phyloP scores from a whole-genome alignment of 139 green algal species.

The Bryopsis sp. region DNA sequence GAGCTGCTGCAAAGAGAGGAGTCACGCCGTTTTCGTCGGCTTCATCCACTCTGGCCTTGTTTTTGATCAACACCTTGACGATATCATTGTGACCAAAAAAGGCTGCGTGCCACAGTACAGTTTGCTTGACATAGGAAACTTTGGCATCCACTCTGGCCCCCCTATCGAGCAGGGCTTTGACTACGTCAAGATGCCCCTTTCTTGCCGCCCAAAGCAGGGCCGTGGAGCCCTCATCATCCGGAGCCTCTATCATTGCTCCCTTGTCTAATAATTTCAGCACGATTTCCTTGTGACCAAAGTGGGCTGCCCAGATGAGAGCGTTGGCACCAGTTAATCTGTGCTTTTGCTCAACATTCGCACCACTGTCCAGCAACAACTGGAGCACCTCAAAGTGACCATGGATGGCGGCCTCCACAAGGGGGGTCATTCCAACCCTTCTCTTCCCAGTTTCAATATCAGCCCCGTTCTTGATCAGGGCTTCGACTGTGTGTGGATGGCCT shows the following conservation, averaged over 20 bases:
- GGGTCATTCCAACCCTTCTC: not conserved
- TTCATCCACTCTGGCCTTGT: not conserved
- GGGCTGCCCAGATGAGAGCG: not conserved
- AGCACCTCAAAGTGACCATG: conserved; percentile 6
- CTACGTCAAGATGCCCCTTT: not conserved
- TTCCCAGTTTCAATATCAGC: not conserved
- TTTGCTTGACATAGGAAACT: not conserved
- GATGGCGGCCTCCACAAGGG: not conserved
- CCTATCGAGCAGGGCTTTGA: not conserved
- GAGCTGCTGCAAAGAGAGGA: not conserved
- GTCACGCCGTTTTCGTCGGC: not conserved
- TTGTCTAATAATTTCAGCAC: not conserved
- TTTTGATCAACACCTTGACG: not conserved
- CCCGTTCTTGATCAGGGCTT: not conserved
- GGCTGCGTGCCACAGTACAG: not conserved
- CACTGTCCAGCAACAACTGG: not conserved
- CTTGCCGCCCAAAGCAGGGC: not conserved
- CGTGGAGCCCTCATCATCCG: not conserved
- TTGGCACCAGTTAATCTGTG: too few species aligned
- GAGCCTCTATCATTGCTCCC: not conserved
- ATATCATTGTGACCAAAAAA: not conserved
- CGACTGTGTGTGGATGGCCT: not conserved
- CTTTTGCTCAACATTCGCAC: too few species aligned
- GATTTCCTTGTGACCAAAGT: not conserved
- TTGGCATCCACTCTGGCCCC: not conserved